Conservation (phyloP, 306 rosid species). For the Mimosa bimucronata region DNA sequence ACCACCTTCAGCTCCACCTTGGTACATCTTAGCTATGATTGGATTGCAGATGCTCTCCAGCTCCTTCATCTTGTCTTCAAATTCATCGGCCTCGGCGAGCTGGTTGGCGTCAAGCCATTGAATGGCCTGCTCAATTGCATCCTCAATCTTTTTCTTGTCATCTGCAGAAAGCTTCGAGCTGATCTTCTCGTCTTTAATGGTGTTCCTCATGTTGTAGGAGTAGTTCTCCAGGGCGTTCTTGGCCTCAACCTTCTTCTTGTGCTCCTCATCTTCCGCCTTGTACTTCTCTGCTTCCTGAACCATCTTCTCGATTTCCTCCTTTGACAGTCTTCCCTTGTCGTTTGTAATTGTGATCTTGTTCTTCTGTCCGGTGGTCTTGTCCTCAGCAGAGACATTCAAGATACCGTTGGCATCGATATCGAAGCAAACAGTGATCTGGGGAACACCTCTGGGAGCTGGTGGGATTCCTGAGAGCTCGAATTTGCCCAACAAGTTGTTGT, state of each 20-base stretch:
- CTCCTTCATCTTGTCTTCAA: conserved; percentile 85
- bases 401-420: conserved; percentile 80
- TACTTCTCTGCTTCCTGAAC: conserved; percentile 84
- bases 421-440: conserved; percentile 74
- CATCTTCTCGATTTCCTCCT: conserved; percentile 82
- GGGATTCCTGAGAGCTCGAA: conserved; percentile 82
- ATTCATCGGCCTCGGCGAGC: conserved; percentile 70
- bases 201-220: conserved; percentile 79
- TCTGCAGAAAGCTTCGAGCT: conserved; percentile 56
- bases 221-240: conserved; percentile 79
- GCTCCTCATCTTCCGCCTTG: conserved; percentile 82
- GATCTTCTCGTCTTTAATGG: conserved; percentile 73
- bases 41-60: conserved; percentile 71
- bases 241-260: conserved; percentile 72
- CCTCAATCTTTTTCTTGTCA: conserved; percentile 73
- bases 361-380: conserved; percentile 77
- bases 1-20: conserved; percentile 61
- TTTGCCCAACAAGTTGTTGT: conserved; percentile 76
- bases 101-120: conserved; percentile 75
- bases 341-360: conserved; percentile 84
- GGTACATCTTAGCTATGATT: conserved; percentile 79
- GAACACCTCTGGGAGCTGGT: conserved; percentile 80
- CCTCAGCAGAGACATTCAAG: conserved; percentile 72
- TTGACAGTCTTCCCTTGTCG: conserved; percentile 74
- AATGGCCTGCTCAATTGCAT: conserved; percentile 63